These are phyloP conservation scores for Apodospora peruviana DNA, from an alignment of 495 filamentous ascomycete genomes.

Conservation along the genomic window DNA sequence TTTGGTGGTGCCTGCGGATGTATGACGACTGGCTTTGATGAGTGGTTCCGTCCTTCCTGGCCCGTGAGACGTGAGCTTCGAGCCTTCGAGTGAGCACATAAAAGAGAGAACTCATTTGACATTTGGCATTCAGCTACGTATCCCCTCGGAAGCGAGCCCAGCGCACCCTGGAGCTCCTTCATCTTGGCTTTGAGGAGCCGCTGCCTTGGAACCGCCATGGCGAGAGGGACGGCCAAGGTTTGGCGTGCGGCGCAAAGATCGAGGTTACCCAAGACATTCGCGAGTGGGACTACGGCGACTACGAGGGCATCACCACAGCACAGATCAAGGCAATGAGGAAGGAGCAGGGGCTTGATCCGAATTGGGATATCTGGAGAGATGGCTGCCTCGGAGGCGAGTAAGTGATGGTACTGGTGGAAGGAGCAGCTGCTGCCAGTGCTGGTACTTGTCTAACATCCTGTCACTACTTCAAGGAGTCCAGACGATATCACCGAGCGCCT, in stretches of 20 bases:
- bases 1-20: not conserved
- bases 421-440: not conserved
- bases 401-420: conserved; percentile 13
- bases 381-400: conserved; percentile 67
- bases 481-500: conserved; percentile 62
- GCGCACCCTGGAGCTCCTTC: conserved; percentile 78
- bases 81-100: not conserved
- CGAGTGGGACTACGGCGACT: conserved; percentile 96
- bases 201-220: conserved; percentile 44
- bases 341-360: conserved; percentile 49
- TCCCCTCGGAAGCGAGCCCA: conserved; percentile 84
- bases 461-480: conserved; percentile 36
- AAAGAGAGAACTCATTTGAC: not conserved
- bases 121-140: conserved; percentile 49
- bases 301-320: conserved; percentile 79
- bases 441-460: not conserved
- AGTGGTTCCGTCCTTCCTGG: not conserved
- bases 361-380: conserved; percentile 82
- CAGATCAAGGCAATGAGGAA: conserved; percentile 61
- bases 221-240: conserved; percentile 21
- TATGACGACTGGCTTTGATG: not conserved
- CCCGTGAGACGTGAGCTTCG: no score
- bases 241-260: conserved; percentile 45
- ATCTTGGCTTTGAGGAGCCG: conserved; percentile 42
- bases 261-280: conserved; percentile 71